Evolutionary conservation across 2,329 filamentous ascomycete genomes (phyloP).

Genomic region (Xylariales sp.): DNA sequence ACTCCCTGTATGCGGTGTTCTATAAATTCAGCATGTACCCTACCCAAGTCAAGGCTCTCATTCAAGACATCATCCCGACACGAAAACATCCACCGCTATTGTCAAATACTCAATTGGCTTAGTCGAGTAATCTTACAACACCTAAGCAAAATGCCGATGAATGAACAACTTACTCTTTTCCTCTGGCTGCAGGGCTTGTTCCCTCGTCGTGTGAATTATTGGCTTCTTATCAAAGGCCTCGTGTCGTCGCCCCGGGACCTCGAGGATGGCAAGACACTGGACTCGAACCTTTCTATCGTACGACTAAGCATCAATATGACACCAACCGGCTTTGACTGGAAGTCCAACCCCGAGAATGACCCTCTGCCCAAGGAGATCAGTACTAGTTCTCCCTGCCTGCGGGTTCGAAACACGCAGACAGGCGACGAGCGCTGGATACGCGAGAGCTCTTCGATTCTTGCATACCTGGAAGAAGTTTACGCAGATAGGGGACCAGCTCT

Average conservation of each 20-base stretch:
- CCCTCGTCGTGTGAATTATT: conserved; percentile 42
- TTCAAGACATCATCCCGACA: not conserved
- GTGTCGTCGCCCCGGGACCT: conserved; percentile 33
- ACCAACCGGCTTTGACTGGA: conserved; percentile 22
- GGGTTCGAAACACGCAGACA: conserved; percentile 30
- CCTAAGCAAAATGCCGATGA: not conserved
- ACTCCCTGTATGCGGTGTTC: too few relatives aligned
- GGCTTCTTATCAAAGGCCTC: conserved; percentile 41
- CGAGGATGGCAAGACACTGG: conserved; percentile 31
- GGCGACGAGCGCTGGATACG: conserved; percentile 35
- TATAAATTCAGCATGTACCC: not conserved
- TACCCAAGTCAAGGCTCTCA: not conserved
- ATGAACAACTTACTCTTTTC: conserved; percentile 38
- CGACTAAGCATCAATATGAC: conserved; percentile 4
- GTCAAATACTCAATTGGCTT: not conserved
- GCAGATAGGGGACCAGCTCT: conserved; percentile 7
- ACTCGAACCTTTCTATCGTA: conserved; percentile 34
- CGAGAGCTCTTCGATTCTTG: conserved; percentile 40
- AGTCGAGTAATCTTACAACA: not conserved
- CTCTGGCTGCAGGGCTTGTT: conserved; percentile 41
- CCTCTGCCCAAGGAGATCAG: conserved; percentile 38
- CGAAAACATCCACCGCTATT: not conserved
- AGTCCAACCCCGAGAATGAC: conserved; percentile 30
- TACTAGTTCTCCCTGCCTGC: conserved; percentile 36
- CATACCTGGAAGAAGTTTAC: conserved; percentile 39